Conservation (phyloP, 176 grass and related monocot genomes). For the Typha latifolia region DNA sequence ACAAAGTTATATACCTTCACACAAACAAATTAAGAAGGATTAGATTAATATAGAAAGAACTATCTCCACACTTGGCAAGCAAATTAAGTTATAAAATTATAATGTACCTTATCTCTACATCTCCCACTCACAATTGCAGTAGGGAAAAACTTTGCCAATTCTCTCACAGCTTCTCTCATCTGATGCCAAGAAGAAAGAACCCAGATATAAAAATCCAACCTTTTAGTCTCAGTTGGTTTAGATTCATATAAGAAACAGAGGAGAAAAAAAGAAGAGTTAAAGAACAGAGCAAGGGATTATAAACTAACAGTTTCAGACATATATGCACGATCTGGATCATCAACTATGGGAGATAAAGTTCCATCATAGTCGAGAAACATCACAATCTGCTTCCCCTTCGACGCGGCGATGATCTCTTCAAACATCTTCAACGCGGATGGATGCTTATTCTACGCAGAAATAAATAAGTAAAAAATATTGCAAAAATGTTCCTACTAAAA, state of each 20-base stretch:
- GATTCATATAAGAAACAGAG: neutral
- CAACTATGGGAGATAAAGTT: constrained; percentile 81
- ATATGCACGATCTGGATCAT: constrained; percentile 63
- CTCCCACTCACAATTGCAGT: constrained; percentile 39
- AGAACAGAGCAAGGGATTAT: neutral
- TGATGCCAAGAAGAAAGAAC: constrained; percentile 7
- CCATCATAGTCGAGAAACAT: constrained; percentile 98
- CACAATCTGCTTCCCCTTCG: constrained; percentile 60
- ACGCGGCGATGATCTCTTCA: constrained; percentile 33
- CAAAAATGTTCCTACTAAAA: neutral
- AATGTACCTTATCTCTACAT: constrained; percentile 40
- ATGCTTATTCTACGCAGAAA: constrained; percentile 41
- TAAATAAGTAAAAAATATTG: neutral
- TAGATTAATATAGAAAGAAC: neutral
- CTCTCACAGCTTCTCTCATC: constrained; percentile 59
- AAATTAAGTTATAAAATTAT: neutral
- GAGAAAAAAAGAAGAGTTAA: neutral
- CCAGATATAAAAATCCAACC: neutral
- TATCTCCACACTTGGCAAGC: neutral
- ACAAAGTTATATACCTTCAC: constrained; percentile 37
- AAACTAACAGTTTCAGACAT: constrained; percentile 52
- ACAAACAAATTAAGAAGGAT: neutral
- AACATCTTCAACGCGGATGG: constrained; percentile 64
- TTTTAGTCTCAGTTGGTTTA: neutral
- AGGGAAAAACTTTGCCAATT: constrained; percentile 26